phyloP scores from a whole-genome alignment of 352 stramenopile species.

The Globisporangium rhizosaccharum region DNA sequence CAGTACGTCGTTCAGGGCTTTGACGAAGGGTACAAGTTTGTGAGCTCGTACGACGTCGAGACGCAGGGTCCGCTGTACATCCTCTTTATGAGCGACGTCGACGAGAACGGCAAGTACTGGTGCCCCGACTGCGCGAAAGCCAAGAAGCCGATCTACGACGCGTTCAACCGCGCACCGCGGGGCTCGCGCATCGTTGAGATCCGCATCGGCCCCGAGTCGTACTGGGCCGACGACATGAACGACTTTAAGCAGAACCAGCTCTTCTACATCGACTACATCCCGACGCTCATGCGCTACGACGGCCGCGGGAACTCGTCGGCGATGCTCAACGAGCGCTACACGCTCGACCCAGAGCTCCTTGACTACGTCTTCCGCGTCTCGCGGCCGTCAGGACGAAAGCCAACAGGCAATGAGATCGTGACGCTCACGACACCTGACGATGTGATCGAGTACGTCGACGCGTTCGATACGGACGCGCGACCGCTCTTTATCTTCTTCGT shows the following conservation, averaged over 20 bases:
- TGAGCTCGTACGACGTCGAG: constrained; percentile 66
- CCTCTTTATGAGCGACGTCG: constrained; percentile 68
- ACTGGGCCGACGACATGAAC: constrained; percentile 76
- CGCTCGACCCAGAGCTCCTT: constrained; percentile 51
- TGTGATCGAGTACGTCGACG: constrained; percentile 44
- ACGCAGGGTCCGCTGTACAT: constrained; percentile 63
- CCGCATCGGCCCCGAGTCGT: constrained; percentile 39
- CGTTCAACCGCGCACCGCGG: constrained; percentile 54
- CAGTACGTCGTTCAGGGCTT: constrained; percentile 67
- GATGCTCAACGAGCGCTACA: constrained; percentile 69
- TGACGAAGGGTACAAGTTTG: constrained; percentile 62
- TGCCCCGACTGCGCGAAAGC: constrained; percentile 57
- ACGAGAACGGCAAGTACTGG: constrained; percentile 75
- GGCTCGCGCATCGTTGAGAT: constrained; percentile 68
- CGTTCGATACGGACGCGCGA: constrained; percentile 58
- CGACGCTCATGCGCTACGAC: constrained; percentile 74
- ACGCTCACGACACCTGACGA: constrained; percentile 29
- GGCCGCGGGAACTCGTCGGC: constrained; percentile 62
- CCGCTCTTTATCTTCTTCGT: constrained; percentile 76
- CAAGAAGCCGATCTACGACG: constrained; percentile 49
- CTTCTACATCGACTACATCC: constrained; percentile 82
- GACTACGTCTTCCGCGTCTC: constrained; percentile 64
- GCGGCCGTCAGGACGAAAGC: constrained; percentile 24
- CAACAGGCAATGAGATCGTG: constrained; percentile 48
- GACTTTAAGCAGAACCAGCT: constrained; percentile 73